Evolutionary conservation across 148 eudicot species (phyloP).

Genomic region (Persicaria tinctoria): DNA sequence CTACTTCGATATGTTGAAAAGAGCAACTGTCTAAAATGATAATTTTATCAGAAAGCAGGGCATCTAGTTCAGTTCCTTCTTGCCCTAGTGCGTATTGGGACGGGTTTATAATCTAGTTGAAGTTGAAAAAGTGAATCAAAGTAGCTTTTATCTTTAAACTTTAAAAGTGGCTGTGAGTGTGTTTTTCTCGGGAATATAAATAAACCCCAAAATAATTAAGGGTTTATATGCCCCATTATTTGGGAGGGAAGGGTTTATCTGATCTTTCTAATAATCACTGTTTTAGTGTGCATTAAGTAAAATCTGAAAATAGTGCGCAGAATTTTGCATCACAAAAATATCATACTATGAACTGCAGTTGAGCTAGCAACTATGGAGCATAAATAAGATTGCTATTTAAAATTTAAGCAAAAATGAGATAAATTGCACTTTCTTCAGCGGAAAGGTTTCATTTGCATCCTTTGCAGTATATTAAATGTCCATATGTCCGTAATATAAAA

Average conservation of each 20-base stretch:
- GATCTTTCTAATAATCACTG: neutral
- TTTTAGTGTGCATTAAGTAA: neutral
- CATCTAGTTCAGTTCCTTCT: neutral
- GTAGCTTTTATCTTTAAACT: no score
- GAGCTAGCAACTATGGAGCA: neutral
- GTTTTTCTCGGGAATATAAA: no score
- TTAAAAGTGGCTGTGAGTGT: no score
- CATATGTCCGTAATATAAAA: neutral
- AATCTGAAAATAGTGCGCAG: neutral
- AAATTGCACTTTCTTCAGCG: neutral
- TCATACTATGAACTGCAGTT: neutral
- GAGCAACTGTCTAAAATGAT: neutral
- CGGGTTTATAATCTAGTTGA: no score
- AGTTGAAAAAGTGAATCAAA: no score
- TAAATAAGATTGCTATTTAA: neutral
- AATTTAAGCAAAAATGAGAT: neutral
- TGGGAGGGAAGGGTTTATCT: neutral
- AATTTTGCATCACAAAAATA: neutral
- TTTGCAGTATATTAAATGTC: neutral
- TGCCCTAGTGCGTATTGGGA: no score
- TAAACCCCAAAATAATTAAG: no score
- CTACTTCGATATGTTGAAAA: neutral
- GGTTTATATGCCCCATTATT: neutral
- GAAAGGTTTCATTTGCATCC: no score
- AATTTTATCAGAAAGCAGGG: neutral